Evolutionary conservation across 225 moss, liverwort and hornwort species (phyloP).

Genomic region (Marchantia polymorpha): DNA sequence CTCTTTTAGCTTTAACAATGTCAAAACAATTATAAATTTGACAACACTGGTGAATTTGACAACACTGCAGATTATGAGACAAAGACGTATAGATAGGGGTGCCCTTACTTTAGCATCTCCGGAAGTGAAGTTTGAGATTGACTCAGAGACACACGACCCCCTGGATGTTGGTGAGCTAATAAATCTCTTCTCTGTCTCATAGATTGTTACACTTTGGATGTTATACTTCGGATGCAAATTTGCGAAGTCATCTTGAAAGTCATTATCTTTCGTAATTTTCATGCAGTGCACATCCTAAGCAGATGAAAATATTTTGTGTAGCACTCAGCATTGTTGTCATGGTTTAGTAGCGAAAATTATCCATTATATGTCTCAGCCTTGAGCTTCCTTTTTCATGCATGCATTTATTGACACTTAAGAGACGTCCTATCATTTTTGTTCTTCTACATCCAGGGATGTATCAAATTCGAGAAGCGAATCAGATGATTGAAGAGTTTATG

Average conservation of each 20-base stretch:
- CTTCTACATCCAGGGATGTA: conserved; percentile 70
- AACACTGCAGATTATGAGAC: conserved; percentile 86
- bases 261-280: no score
- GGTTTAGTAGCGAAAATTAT: no score
- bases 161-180: conserved; percentile 80
- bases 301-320: no score
- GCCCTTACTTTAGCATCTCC: conserved; percentile 96
- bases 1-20: no score
- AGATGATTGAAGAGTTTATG: conserved; percentile 99
- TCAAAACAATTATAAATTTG: no score
- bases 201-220: background rate
- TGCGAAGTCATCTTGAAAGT: no score
- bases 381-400: no score
- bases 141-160: conserved; percentile 98
- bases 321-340: no score
- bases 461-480: conserved; percentile 99
- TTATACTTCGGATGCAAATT: background rate
- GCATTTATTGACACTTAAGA: no score
- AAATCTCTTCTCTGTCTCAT: background rate
- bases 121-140: conserved; percentile 99
- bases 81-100: conserved; percentile 87
- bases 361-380: no score
- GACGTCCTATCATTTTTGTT: background rate
- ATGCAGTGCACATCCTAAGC: no score
- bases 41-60: background rate